phyloP scores from a whole-genome alignment of 371 early-diverging fungal genomes.

The Mucor racemosus region DNA sequence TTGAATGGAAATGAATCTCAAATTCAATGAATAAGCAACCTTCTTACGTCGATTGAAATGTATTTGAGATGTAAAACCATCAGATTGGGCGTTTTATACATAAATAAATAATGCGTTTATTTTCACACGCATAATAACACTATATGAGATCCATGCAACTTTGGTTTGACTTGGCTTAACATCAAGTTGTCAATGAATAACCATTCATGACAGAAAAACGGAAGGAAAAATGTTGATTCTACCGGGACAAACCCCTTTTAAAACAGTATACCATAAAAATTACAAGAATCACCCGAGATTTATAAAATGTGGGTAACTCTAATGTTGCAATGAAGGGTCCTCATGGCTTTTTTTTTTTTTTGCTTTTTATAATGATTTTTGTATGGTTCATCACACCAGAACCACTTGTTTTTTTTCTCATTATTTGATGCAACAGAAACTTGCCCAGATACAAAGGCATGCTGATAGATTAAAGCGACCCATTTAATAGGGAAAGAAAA shows the following conservation, averaged over 20 bases:
- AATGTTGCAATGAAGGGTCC: too few relatives aligned
- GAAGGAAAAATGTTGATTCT: not conserved
- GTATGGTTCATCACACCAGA: not conserved
- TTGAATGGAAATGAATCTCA: not conserved
- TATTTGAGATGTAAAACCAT: not conserved
- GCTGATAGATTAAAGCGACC: not conserved
- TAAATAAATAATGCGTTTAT: not conserved
- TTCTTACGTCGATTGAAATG: too few relatives aligned
- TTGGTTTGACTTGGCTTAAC: not conserved
- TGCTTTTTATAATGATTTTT: too few relatives aligned
- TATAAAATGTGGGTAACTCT: not conserved
- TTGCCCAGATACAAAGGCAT: not conserved
- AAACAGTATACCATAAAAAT: too few relatives aligned
- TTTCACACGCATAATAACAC: not conserved
- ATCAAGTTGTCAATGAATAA: not conserved
- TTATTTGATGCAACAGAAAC: not conserved
- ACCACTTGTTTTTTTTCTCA: not conserved
- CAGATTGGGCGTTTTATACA: slow-evolving; percentile 2
- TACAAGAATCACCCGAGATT: too few relatives aligned
- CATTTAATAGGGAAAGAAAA: not conserved
- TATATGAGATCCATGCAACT: not conserved
- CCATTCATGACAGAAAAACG: not conserved
- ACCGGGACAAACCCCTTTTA: too few relatives aligned
- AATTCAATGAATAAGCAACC: not conserved
- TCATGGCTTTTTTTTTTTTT: too few relatives aligned